Percentiles rank a stretch among this genome's conserved stretches.
phyloP scores from a whole-genome alignment of 2,329 filamentous ascomycete species.

The Akanthomyces lecanii region DNA sequence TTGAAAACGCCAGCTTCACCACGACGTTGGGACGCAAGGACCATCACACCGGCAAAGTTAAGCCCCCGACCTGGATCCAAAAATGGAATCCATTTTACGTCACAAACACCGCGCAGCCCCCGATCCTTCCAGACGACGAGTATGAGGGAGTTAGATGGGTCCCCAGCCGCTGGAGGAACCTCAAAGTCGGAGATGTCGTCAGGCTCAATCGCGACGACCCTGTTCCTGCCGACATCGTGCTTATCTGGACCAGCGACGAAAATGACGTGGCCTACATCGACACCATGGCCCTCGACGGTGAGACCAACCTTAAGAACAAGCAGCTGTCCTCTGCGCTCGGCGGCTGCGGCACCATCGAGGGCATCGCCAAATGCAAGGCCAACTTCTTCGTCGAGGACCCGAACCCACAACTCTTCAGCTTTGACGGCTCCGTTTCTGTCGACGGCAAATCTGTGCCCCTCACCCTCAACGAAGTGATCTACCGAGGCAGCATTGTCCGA shows the following conservation, averaged over 20 bases:
- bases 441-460: constrained; percentile 59
- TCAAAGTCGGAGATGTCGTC: constrained; percentile 48
- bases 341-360: constrained; percentile 49
- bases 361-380: constrained; percentile 52
- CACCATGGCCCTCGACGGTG: constrained; percentile 79
- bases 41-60: constrained; percentile 28
- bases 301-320: constrained; percentile 78
- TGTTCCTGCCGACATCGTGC: constrained; percentile 75
- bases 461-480: constrained; percentile 77
- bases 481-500: constrained; percentile 77
- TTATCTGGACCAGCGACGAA: constrained; percentile 72
- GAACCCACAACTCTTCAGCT: constrained; percentile 72
- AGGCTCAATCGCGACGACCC: constrained; percentile 64
- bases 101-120: constrained; percentile 27
- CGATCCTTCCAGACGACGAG: constrained; percentile 52
- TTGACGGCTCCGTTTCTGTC: constrained; percentile 64
- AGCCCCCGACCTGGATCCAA: constrained; percentile 22
- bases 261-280: constrained; percentile 79
- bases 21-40: constrained; percentile 42
- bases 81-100: constrained; percentile 32
- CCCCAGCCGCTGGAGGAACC: constrained; percentile 39
- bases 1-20: constrained; percentile 63
- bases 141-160: constrained; percentile 53
- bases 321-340: constrained; percentile 60
- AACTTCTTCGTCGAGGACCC: constrained; percentile 71